These are phyloP conservation scores for Rhizophagus sp. DNA, from an alignment of 192 early-diverging fungal species.

Conservation along the genomic window DNA sequence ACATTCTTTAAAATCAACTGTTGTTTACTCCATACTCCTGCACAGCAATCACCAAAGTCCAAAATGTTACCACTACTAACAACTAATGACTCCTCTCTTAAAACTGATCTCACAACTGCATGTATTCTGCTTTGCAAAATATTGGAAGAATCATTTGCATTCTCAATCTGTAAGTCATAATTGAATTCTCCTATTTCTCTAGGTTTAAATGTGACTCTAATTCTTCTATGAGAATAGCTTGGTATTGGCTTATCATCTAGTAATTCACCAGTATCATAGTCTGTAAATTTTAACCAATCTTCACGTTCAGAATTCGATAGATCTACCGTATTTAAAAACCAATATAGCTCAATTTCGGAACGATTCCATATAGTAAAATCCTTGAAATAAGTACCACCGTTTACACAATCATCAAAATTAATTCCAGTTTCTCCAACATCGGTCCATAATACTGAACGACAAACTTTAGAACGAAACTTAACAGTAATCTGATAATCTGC, in stretches of 20 bases:
- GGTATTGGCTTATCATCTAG: slow-evolving; percentile 60
- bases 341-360: slow-evolving; percentile 90
- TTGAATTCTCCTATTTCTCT: slow-evolving; percentile 87
- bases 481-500: slow-evolving; percentile 64
- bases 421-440: slow-evolving; percentile 92
- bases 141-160: slow-evolving; percentile 85
- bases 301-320: slow-evolving; percentile 55
- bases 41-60: slow-evolving; percentile 94
- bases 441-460: slow-evolving; percentile 87
- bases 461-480: slow-evolving; percentile 82
- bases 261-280: slow-evolving; percentile 68
- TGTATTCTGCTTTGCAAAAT: slow-evolving; percentile 78
- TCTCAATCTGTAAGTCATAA: slow-evolving; percentile 88
- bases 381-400: slow-evolving; percentile 85
- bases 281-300: slow-evolving; percentile 71
- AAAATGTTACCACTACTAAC: slow-evolving; percentile 72
- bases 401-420: slow-evolving; percentile 92
- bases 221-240: slow-evolving; percentile 66
- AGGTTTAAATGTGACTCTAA: slow-evolving; percentile 85
- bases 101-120: slow-evolving; percentile 74
- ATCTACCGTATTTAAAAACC: slow-evolving; percentile 76
- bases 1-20: slow-evolving; percentile 82
- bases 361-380: slow-evolving; percentile 88
- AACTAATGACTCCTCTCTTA: slow-evolving; percentile 70
- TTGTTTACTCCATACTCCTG: slow-evolving; percentile 84